Evolutionary conservation across 2,329 filamentous ascomycete species (phyloP), one percentile per base, ranked within the genome.

Genomic region (Coniochaeta prunicola): DNA sequence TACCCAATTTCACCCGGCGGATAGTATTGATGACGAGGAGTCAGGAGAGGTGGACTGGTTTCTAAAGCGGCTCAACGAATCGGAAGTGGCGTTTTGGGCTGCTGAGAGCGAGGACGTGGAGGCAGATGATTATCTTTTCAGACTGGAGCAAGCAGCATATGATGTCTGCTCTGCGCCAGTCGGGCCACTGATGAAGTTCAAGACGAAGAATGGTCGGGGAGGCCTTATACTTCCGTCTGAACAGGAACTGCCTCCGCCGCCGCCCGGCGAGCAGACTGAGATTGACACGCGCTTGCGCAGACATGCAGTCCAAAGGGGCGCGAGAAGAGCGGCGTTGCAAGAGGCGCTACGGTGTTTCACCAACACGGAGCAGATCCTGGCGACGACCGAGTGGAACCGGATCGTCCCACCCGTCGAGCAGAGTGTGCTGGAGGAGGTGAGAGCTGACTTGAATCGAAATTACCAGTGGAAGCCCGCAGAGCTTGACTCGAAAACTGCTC

Each of bases 311-410:
- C 71, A 75, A 57, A 75, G 76, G 12, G 79, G 77, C 1, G 71
- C 70, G 58, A 71, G 74, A 45, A 74, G 79, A 50, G 79, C 77
- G 8, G 78, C 73, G 19, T 66, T 81, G 24, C 77, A 80, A 62
- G 71, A 73, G 31, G 71, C 70, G 19, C 69, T 81, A 33, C 71
- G 72, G 42, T 61, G 69, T 13, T 72, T 78, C 53, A 66, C 68
- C 31, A 74, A 65, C 58, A 38, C 58, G 4, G 76, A 77, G 66
- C 77, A 77, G 58, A 65, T 64, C 7, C 66, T 72, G 40, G 69
- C 71, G 59, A 73, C 69, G 2, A 67, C 70, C 2, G 3, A 34
- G 2, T 76, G 72, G 68, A 70, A 70, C 28, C 70, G 70, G 0
- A 65, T 77, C 10, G 64, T 74, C 7, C 66, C 79, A 0, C 74